phyloP scores from a whole-genome alignment of 768 basidiomycete genomes.

The Clavaria fumosa region DNA sequence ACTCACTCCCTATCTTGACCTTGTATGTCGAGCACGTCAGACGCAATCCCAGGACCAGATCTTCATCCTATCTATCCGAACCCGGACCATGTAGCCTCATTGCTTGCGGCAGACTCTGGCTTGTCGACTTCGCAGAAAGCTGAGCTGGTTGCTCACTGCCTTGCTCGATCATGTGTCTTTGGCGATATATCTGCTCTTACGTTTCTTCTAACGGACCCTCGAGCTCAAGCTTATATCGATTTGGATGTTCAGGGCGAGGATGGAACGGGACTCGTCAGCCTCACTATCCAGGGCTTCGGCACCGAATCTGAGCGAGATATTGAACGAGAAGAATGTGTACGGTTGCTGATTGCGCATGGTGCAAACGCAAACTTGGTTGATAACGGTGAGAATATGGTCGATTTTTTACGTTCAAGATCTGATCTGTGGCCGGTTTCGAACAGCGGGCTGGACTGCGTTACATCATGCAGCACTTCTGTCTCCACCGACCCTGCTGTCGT shows the following conservation, averaged over 20 bases:
- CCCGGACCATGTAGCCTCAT: constrained; percentile 39
- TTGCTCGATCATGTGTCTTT: constrained; percentile 64
- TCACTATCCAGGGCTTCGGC: constrained; percentile 69
- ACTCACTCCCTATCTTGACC: too few relatives aligned
- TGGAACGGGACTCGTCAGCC: constrained; percentile 64
- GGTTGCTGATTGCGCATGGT: constrained; percentile 65
- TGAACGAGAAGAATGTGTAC: constrained; percentile 82
- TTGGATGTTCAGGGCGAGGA: constrained; percentile 69
- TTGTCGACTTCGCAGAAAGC: constrained; percentile 52
- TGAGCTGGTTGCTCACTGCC: constrained; percentile 57
- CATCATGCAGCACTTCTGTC: constrained; percentile 83
- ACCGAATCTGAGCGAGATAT: constrained; percentile 70
- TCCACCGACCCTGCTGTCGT: constrained; percentile 82
- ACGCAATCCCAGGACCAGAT: constrained; percentile 64
- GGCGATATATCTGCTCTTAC: constrained; percentile 60
- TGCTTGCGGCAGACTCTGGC: constrained; percentile 52
- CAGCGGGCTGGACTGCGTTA: constrained; percentile 90
- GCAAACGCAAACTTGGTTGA: constrained; percentile 51
- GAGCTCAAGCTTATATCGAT: constrained; percentile 52
- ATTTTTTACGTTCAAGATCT: constrained; percentile 4
- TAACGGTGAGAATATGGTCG: constrained; percentile 42
- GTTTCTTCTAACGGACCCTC: constrained; percentile 53
- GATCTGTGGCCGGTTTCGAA: constrained; percentile 7
- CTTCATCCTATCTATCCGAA: constrained; percentile 68
- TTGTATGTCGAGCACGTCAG: too few relatives aligned